Evolutionary conservation across 2,329 filamentous ascomycete species (phyloP), one percentile per base, ranked within the genome.

Genomic region (Scorias spongiosa): DNA sequence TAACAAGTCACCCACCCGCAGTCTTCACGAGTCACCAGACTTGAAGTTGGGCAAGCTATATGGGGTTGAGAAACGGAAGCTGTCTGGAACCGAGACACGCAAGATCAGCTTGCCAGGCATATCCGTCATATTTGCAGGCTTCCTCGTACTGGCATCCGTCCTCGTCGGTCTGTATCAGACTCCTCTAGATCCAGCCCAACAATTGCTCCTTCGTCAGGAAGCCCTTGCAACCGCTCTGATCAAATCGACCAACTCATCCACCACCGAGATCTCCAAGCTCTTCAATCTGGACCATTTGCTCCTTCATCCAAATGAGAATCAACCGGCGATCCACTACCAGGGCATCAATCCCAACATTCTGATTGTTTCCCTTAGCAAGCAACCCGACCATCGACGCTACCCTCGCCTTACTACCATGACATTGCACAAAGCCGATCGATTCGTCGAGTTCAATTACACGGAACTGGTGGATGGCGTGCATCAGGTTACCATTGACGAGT

Each of bases 401-500:
- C 44, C 46, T 40, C 38, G 10, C 37, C 39, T 3, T 28, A 46
- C 14, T 32, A 40, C 12, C 5, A 11, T 40, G 14, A 40, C 11
- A 5, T 12, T 18, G 11, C 38, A 40, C 38, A 40, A 18, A 11
- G 38, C 11, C 11, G 38, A 39, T 15, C 29, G 42, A 7, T 30
- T 29, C 11, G 30, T 57, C 10, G 36, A 37, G 6, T 49, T 51
- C 49, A 52, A 51, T 37, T 45, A 47, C 14, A 54, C 49, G n/a
- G 49, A 50, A 46, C 48, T 59, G 29, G 54, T 59, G 38, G 47
- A 54, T 12, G 56, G 57, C 18, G 51, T 59, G 20, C 55, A 55
- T 41, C 44, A 51, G 11, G 40, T 59, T 36, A 49, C 49, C 1
- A 32, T 60, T 40, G 50, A 55, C 37, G 42, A 46, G 2, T 32